Percentiles rank a stretch among this genome's conserved stretches.
Conservation (phyloP, 2,329 filamentous ascomycete genomes). For the Aureobasidium sp. region DNA sequence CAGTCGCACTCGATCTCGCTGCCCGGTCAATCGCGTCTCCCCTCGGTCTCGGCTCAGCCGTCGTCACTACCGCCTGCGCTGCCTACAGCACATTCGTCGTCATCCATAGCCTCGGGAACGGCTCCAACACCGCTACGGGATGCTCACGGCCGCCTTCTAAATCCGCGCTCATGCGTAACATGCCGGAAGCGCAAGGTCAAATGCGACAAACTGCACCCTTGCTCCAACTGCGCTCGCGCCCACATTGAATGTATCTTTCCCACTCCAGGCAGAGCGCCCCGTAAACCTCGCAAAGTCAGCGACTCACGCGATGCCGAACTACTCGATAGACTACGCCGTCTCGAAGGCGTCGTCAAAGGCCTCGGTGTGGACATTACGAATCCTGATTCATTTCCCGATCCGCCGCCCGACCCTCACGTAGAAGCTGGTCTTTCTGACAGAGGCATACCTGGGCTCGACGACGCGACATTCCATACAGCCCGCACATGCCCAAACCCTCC, state of each 20-base stretch:
- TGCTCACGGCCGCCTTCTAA: slow-evolving; percentile 27
- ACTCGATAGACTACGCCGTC: slow-evolving; percentile 60
- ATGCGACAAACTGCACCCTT: slow-evolving; percentile 71
- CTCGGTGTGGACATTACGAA: slow-evolving; percentile 38
- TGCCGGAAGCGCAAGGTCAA: slow-evolving; percentile 58
- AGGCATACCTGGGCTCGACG: too few relatives aligned
- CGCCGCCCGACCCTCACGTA: not conserved
- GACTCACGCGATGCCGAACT: slow-evolving; percentile 54
- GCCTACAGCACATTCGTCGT: not conserved
- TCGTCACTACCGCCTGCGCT: not conserved
- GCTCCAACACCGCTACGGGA: slow-evolving; percentile 18
- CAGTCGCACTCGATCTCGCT: not conserved
- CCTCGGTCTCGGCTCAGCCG: not conserved
- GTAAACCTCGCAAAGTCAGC: slow-evolving; percentile 58
- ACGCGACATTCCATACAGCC: not conserved
- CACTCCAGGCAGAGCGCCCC: slow-evolving; percentile 62
- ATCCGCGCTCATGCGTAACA: slow-evolving; percentile 42
- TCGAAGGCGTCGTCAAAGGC: slow-evolving; percentile 65
- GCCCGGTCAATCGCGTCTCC: not conserved
- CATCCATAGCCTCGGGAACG: not conserved
- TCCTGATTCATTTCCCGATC: slow-evolving; percentile 14
- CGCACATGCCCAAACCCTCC: slow-evolving; percentile 24
- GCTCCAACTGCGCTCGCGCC: slow-evolving; percentile 64
- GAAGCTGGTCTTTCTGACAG: not conserved
- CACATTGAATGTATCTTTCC: slow-evolving; percentile 67